Conservation (phyloP, 768 basidiomycete genomes). For the Xanthoconium stramineum region DNA sequence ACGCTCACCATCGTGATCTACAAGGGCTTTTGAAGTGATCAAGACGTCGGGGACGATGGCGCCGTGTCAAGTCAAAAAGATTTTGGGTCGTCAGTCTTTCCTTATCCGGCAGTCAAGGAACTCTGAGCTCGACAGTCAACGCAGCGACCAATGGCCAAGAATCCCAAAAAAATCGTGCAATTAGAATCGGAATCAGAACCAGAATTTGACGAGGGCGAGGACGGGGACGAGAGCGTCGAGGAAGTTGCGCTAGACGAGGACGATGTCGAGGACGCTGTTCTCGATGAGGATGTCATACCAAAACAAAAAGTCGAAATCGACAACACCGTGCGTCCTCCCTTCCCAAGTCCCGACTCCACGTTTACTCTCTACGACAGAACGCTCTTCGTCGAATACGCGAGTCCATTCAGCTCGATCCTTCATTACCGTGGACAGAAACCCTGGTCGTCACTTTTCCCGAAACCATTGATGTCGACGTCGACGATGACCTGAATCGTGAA, state of each 20-base stretch:
- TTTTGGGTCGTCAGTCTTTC: slow-evolving; percentile 11
- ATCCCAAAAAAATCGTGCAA: slow-evolving; percentile 1
- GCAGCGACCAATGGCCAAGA: slow-evolving; percentile 15
- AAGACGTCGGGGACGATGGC: not conserved
- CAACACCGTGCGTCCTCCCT: slow-evolving; percentile 56
- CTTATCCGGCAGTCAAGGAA: slow-evolving; percentile 16
- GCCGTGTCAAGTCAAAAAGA: slow-evolving; percentile 13
- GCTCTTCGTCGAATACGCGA: slow-evolving; percentile 81
- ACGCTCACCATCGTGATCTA: slow-evolving; percentile 17
- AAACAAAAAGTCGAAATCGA: slow-evolving; percentile 68
- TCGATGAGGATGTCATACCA: slow-evolving; percentile 83
- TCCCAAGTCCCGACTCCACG: not conserved
- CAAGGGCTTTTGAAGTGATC: not conserved
- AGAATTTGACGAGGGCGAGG: slow-evolving; percentile 26
- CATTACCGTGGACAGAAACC: slow-evolving; percentile 83
- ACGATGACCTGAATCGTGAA: slow-evolving; percentile 92
- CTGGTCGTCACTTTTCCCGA: slow-evolving; percentile 69
- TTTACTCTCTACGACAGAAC: slow-evolving; percentile 40
- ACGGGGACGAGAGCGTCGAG: slow-evolving; percentile 29
- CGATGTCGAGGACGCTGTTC: slow-evolving; percentile 54
- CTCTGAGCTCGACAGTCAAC: not conserved
- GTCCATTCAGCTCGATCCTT: slow-evolving; percentile 68
- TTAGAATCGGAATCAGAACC: slow-evolving; percentile 6
- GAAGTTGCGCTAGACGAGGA: slow-evolving; percentile 73
- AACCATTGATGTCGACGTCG: slow-evolving; percentile 69